phyloP scores from a whole-genome alignment of 495 filamentous ascomycete species.

The Xylaria grammica region DNA sequence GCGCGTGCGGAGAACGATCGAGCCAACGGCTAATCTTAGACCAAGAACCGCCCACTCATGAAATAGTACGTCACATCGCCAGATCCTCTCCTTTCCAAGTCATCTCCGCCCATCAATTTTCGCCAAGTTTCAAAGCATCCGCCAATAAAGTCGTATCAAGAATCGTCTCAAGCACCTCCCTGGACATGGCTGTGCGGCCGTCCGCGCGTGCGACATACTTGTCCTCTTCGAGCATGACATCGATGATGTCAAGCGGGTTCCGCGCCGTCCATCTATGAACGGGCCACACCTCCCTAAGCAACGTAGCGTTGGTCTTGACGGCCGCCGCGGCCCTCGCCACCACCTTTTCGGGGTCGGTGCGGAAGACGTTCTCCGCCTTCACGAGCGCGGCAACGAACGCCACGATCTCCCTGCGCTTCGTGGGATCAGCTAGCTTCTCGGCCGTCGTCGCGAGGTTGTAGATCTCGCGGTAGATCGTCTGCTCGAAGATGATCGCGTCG shows the following conservation, averaged over 20 bases:
- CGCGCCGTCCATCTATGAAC: slow-evolving; percentile 47
- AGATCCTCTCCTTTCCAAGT: no score
- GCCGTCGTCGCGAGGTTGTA: slow-evolving; percentile 48
- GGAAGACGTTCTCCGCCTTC: slow-evolving; percentile 42
- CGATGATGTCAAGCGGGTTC: slow-evolving; percentile 41
- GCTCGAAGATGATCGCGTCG: slow-evolving; percentile 40
- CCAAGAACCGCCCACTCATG: no score
- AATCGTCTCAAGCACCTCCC: slow-evolving; percentile 32
- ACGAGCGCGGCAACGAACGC: slow-evolving; percentile 45
- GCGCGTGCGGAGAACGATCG: no score
- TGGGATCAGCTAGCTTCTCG: not conserved
- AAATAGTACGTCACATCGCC: no score
- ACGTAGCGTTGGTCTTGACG: slow-evolving; percentile 36
- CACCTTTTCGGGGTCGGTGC: slow-evolving; percentile 38
- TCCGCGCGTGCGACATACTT: slow-evolving; percentile 41
- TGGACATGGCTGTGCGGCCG: slow-evolving; percentile 31
- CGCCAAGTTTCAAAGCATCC: not conserved
- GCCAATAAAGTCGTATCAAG: not conserved
- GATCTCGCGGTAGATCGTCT: slow-evolving; percentile 49
- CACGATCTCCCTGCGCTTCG: slow-evolving; percentile 45
- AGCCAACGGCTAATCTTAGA: no score
- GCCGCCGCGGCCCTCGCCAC: slow-evolving; percentile 35
- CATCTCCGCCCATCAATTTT: no score
- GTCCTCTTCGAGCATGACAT: slow-evolving; percentile 46
- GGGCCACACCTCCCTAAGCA: slow-evolving; percentile 46